These are phyloP conservation scores for Apiospora sp. DNA, from an alignment of 2,329 filamentous ascomycete species.

Conservation along the genomic window DNA sequence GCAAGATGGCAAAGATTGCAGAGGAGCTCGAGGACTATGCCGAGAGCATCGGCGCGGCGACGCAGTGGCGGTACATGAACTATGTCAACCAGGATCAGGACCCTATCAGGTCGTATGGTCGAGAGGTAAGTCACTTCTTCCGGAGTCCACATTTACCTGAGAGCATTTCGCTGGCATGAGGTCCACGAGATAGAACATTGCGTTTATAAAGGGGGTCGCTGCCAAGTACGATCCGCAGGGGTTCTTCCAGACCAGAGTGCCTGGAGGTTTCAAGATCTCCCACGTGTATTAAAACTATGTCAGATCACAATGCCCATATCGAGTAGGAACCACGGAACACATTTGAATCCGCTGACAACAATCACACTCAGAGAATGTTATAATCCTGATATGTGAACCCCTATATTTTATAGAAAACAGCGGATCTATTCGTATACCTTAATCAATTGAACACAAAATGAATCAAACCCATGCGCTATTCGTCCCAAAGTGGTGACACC, in stretches of 20 bases:
- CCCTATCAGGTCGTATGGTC: constrained; percentile 44
- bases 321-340: too few relatives aligned
- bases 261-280: constrained; percentile 8
- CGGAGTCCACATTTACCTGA: too few relatives aligned
- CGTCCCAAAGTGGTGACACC: too few relatives aligned
- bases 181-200: constrained; percentile 34
- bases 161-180: neutral
- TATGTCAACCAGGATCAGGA: constrained; percentile 44
- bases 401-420: too few relatives aligned
- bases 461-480: too few relatives aligned
- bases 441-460: too few relatives aligned
- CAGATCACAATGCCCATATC: too few relatives aligned
- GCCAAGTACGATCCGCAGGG: constrained; percentile 43
- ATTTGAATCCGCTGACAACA: too few relatives aligned
- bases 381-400: too few relatives aligned
- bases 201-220: constrained; percentile 40
- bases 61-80: constrained; percentile 47
- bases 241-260: neutral
- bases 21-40: constrained; percentile 38
- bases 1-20: constrained; percentile 40
- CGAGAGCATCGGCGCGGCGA: constrained; percentile 28
- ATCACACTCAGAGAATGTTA: too few relatives aligned
- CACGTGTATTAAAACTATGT: too few relatives aligned
- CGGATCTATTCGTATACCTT: too few relatives aligned
- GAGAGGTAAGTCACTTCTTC: constrained; percentile 7